Percentiles rank a stretch among this genome's conserved stretches.
Conservation (phyloP, 1,284 basidiomycete genomes). For the Cystobasidiaceae sp. region DNA sequence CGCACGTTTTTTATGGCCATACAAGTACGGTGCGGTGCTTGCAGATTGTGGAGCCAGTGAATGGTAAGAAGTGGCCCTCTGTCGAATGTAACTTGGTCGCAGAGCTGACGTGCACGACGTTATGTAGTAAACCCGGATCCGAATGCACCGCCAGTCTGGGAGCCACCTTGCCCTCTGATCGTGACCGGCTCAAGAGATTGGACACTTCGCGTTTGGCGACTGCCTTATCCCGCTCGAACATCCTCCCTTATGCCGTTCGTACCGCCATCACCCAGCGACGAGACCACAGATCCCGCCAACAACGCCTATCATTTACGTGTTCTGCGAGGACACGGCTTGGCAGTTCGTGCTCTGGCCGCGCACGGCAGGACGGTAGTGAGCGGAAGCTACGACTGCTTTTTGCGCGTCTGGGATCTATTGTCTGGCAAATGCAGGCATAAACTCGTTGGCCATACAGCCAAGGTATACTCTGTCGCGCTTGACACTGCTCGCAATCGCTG, state of each 20-base stretch:
- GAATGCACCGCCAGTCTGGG: slow-evolving; percentile 48
- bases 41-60: slow-evolving; percentile 74
- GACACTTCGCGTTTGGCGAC: slow-evolving; percentile 74
- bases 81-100: slow-evolving; percentile 51
- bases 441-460: slow-evolving; percentile 79
- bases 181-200: slow-evolving; percentile 91
- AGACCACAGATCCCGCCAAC: slow-evolving; percentile 33
- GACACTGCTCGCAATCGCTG: slow-evolving; percentile 63
- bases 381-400: slow-evolving; percentile 90
- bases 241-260: slow-evolving; percentile 33
- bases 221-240: slow-evolving; percentile 7
- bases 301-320: slow-evolving; percentile 85
- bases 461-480: slow-evolving; percentile 73
- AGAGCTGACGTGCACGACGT: slow-evolving; percentile 71
- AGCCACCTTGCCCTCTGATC: slow-evolving; percentile 61
- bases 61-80: slow-evolving; percentile 51
- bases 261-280: slow-evolving; percentile 24
- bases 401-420: slow-evolving; percentile 89
- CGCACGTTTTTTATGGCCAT: slow-evolving; percentile 87
- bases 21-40: slow-evolving; percentile 87
- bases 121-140: slow-evolving; percentile 48
- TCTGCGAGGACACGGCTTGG: slow-evolving; percentile 80
- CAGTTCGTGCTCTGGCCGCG: slow-evolving; percentile 85
- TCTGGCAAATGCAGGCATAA: slow-evolving; percentile 77
- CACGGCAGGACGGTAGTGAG: slow-evolving; percentile 81